Evolutionary conservation across 202 grass and related monocot genomes (phyloP).

Genomic region (Bolboschoenoplectus hybrid): DNA sequence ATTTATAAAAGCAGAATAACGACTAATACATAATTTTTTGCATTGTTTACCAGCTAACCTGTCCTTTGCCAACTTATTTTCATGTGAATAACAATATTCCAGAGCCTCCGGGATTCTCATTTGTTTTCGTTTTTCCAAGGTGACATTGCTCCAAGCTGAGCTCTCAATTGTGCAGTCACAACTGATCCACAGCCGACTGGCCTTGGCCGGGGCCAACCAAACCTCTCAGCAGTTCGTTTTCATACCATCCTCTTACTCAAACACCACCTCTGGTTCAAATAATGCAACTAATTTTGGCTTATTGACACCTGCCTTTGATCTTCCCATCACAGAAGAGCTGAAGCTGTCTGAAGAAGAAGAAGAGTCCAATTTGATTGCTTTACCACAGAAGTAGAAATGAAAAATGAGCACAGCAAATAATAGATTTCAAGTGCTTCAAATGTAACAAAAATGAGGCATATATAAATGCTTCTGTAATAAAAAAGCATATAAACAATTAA

Average conservation of each 20-base stretch:
- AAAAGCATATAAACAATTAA: neutral
- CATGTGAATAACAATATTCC: neutral
- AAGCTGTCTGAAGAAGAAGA: slow-evolving; percentile 37
- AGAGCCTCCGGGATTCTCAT: slow-evolving; percentile 17
- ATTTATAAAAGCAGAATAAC: slow-evolving; percentile 19
- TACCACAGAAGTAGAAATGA: slow-evolving; percentile 20
- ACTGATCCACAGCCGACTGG: slow-evolving; percentile 62
- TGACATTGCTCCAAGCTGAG: slow-evolving; percentile 70
- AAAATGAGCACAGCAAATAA: slow-evolving; percentile 6
- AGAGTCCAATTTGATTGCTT: slow-evolving; percentile 33
- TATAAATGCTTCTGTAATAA: slow-evolving; percentile 29
- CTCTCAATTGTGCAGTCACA: slow-evolving; percentile 64
- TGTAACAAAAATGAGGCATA: slow-evolving; percentile 6
- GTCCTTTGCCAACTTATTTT: slow-evolving; percentile 6
- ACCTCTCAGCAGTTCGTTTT: slow-evolving; percentile 45
- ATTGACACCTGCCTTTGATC: slow-evolving; percentile 34
- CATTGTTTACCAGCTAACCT: neutral
- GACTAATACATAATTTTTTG: neutral
- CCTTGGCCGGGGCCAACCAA: slow-evolving; percentile 43
- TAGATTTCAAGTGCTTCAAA: slow-evolving; percentile 24
- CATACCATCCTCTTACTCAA: slow-evolving; percentile 56
- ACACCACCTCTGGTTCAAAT: slow-evolving; percentile 62
- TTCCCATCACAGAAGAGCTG: slow-evolving; percentile 33
- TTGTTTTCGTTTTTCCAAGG: slow-evolving; percentile 44
- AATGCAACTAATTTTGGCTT: slow-evolving; percentile 62